Evolutionary conservation across 2,329 filamentous ascomycete genomes (phyloP).

Genomic region (Dothideomycetes sp.): DNA sequence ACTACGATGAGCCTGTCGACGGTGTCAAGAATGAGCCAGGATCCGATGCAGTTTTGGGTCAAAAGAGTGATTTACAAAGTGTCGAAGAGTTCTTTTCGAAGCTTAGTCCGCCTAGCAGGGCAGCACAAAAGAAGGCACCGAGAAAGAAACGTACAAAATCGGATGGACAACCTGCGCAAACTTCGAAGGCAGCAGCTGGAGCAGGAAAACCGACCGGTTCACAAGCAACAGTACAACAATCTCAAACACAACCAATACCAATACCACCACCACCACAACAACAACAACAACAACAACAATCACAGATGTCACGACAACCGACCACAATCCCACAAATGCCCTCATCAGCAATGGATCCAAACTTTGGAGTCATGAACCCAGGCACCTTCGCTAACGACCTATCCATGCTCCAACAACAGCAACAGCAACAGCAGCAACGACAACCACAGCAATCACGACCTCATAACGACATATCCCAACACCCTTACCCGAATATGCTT

Average conservation of each 20-base stretch:
- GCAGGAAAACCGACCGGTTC: conserved; percentile 17
- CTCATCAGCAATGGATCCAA: neutral
- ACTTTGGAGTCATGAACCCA: conserved; percentile 1
- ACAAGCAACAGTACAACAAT: conserved; percentile 19
- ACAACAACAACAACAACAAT: conserved; percentile 18
- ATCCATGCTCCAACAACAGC: conserved; percentile 15
- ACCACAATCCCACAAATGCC: conserved; percentile 7
- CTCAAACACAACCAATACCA: conserved; percentile 1
- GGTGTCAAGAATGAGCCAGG: conserved; percentile 63
- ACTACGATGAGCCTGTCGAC: conserved; percentile 66
- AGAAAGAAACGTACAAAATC: conserved; percentile 26
- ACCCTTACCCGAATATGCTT: conserved; percentile 14
- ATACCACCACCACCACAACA: conserved; percentile 14
- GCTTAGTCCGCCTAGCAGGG: conserved; percentile 51
- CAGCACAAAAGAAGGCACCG: conserved; percentile 32
- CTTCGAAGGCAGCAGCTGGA: neutral
- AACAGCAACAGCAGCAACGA: conserved; percentile 15
- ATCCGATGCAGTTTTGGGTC: conserved; percentile 79
- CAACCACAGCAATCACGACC: conserved; percentile 12
- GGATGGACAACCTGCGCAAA: conserved; percentile 17
- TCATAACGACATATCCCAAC: conserved; percentile 6
- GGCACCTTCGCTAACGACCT: conserved; percentile 12
- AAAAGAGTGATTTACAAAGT: conserved; percentile 82
- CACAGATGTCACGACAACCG: conserved; percentile 18
- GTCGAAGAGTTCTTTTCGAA: conserved; percentile 91